A percentile compares a stretch with the other conserved stretches of the same genome.
Evolutionary conservation across 2,329 filamentous ascomycete genomes (phyloP).

Genomic region (Fusarium protoensiforme): DNA sequence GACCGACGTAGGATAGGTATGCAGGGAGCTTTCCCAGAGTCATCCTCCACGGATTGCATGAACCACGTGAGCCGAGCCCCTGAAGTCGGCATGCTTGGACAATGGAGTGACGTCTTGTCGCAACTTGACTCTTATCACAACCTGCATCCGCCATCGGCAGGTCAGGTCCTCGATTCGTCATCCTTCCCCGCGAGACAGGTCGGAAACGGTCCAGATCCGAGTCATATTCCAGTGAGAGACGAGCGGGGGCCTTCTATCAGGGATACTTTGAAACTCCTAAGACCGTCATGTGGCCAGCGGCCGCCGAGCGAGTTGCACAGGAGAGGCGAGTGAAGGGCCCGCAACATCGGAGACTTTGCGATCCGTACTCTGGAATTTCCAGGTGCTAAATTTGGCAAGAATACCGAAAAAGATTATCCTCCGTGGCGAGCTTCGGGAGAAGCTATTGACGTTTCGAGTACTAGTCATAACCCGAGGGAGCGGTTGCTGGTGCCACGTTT

Average conservation of each 20-base stretch:
- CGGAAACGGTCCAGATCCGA: constrained; percentile 11
- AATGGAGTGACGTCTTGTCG: constrained; percentile 26
- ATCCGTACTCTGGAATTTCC: neutral
- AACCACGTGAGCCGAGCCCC: constrained; percentile 17
- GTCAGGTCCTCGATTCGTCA: constrained; percentile 20
- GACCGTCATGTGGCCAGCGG: constrained; percentile 11
- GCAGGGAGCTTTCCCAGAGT: constrained; percentile 20
- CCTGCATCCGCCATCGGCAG: constrained; percentile 17
- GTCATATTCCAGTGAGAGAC: constrained; percentile 1
- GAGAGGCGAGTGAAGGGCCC: neutral
- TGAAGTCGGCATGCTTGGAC: constrained; percentile 17
- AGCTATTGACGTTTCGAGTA: constrained; percentile 10
- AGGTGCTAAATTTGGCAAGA: constrained; percentile 11
- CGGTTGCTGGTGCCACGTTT: constrained; percentile 38
- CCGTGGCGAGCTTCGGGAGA: constrained; percentile 3
- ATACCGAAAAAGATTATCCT: neutral
- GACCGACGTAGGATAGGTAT: constrained; percentile 8
- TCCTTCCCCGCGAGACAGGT: constrained; percentile 4
- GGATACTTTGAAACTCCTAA: constrained; percentile 4
- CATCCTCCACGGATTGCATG: constrained; percentile 1
- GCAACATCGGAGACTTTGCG: neutral
- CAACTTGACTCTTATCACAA: constrained; percentile 1
- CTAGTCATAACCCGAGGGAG: constrained; percentile 18
- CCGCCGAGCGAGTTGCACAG: constrained; percentile 5
- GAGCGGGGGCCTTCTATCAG: neutral